Evolutionary conservation across 1,284 basidiomycete genomes (phyloP).

Genomic region (Trichosporon coremiiforme): DNA sequence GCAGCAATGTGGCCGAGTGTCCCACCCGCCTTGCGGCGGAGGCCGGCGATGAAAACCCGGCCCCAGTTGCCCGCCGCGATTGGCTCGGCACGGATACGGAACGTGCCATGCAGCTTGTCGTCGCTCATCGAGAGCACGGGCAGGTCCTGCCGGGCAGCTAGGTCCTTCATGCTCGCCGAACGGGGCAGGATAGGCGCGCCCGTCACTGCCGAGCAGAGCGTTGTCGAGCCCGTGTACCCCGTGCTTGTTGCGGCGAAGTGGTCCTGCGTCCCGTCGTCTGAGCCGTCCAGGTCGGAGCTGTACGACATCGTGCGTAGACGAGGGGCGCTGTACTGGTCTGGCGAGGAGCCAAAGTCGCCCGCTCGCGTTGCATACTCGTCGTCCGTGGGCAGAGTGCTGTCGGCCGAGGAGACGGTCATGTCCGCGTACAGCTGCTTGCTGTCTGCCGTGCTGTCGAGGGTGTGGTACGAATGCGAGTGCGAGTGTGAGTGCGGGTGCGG

Average conservation of each 20-base stretch:
- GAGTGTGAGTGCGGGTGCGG: too few relatives aligned
- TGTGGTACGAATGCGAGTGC: not conserved
- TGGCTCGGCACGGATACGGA: not conserved
- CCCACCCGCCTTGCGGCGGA: constrained; percentile 14
- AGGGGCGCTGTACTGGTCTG: constrained; percentile 7
- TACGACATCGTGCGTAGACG: constrained; percentile 42
- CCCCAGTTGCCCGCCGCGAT: constrained; percentile 54
- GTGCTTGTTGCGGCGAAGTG: not conserved
- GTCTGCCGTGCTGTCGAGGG: not conserved
- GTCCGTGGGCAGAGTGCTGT: not conserved
- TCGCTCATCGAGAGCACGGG: constrained; percentile 5
- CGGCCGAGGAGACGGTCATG: constrained; percentile 7
- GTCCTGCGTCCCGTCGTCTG: not conserved
- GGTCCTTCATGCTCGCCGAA: not conserved
- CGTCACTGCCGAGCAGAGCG: not conserved
- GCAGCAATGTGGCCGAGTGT: constrained; percentile 21
- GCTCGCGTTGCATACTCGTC: constrained; percentile 7
- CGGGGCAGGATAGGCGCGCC: not conserved
- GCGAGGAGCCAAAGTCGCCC: not conserved
- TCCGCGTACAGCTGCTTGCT: not conserved
- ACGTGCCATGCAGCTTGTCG: constrained; percentile 1
- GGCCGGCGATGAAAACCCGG: constrained; percentile 49
- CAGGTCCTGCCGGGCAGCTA: not conserved
- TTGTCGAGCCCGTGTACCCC: not conserved
- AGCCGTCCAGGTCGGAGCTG: constrained; percentile 21